Evolutionary conservation across 139 green algal species (phyloP), one percentile per base, ranked within the genome.

Genomic region (Chlorella sp.): DNA sequence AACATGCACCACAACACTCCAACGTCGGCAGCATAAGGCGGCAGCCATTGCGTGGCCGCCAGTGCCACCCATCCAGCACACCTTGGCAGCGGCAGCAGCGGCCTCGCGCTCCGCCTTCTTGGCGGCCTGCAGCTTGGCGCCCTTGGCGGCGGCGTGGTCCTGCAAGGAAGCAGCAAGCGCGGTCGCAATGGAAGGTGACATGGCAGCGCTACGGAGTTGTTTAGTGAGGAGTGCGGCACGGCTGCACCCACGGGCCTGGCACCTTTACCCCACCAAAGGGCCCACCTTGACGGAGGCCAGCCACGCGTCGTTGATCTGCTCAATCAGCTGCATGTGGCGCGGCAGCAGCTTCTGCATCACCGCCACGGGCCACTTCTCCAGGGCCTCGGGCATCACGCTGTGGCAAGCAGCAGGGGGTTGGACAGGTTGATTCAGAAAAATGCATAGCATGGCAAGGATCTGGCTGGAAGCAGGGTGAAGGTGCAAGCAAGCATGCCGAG

Each of bases 351-450:
- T 97, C 74, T 87, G 84, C 86, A 99, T 90, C 5, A 96, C 88
- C 47, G 91, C 88, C 69, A 98, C 93, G 9, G 95, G 95, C 97
- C 97, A 99, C 90, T 98, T 98, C 96, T 99, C 97, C 72, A 99
- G 91, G 23, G 97, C 97, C 93, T 99, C 97, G 39, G 97, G 97
- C 94, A 99, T 96, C 44, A 98, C 93, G 39, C 82, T 86, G 74
- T 51, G 44, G 44, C 11, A 51, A 13, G 23, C 70, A 76, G 70
- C 70, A 60, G 38, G 51, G 51, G 51, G 51, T 9, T 60, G 51
- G 3, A 21, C 11, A 60, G 51, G 2, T 60, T 20, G 51, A 12
- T 23, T 4, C 6, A 51, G 7, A 51, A n/a, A n/a, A n/a, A n/a
- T n/a, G n/a, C n/a, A n/a, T n/a, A n/a, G n/a, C n/a, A n/a, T n/a